phyloP scores from a whole-genome alignment of 352 stramenopile genomes.

The Pythium aquatile region DNA sequence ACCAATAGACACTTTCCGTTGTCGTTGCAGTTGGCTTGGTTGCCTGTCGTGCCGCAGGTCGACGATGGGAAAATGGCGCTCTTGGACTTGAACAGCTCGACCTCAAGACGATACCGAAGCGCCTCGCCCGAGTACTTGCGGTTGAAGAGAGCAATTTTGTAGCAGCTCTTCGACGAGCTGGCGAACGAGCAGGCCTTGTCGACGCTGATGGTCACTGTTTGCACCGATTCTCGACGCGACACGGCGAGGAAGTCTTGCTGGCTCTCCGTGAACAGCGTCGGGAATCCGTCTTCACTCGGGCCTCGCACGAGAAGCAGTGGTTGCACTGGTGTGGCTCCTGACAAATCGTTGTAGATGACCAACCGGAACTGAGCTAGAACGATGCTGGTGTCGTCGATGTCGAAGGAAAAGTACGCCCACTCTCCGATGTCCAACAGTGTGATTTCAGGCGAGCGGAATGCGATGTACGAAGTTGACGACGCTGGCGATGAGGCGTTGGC shows the following conservation, averaged over 20 bases:
- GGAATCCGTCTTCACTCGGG: conserved; percentile 51
- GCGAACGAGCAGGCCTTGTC: conserved; percentile 42
- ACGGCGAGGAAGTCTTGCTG: conserved; percentile 55
- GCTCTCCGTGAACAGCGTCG: conserved; percentile 40
- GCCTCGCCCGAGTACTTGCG: conserved; percentile 45
- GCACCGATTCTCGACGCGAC: conserved; percentile 18
- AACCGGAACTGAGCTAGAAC: conserved; percentile 49
- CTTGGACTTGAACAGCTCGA: conserved; percentile 34
- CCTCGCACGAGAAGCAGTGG: conserved; percentile 58
- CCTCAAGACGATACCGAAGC: conserved; percentile 46
- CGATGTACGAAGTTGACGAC: conserved; percentile 12
- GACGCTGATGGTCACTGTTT: conserved; percentile 47
- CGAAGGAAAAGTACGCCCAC: conserved; percentile 70
- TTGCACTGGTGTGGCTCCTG: conserved; percentile 38
- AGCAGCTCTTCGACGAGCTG: conserved; percentile 44
- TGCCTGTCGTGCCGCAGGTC: conserved; percentile 23
- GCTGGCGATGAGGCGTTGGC: not conserved
- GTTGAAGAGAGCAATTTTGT: conserved; percentile 72
- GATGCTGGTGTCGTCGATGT: conserved; percentile 43
- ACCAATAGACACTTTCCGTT: conserved; percentile 53
- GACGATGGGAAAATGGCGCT: conserved; percentile 25
- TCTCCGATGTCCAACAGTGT: conserved; percentile 39
- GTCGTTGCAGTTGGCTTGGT: conserved; percentile 41
- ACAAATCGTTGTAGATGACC: conserved; percentile 42
- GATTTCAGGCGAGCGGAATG: conserved; percentile 14